Percentiles rank a stretch among this genome's conserved stretches.
These are phyloP conservation scores for Pleurotus giganteus DNA, from an alignment of 768 basidiomycete species.

Conservation along the genomic window DNA sequence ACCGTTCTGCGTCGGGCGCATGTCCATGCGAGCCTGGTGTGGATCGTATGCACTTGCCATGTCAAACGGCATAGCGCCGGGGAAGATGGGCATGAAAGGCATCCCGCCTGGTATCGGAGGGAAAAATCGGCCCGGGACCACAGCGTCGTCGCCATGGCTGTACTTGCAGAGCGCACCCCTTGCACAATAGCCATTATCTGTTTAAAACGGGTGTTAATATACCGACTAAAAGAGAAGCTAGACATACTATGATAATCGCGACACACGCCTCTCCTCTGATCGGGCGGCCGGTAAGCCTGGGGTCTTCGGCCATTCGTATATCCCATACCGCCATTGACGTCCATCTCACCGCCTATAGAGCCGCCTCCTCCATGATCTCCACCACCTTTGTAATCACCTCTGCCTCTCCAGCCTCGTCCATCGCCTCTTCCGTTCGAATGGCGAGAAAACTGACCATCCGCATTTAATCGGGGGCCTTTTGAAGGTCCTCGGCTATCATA, in stretches of 20 bases:
- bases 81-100: conserved; percentile 74
- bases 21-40: conserved; percentile 77
- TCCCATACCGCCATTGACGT: conserved; percentile 32
- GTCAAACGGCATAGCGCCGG: conserved; percentile 55
- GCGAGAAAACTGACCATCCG: conserved; percentile 67
- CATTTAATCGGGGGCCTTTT: conserved; percentile 69
- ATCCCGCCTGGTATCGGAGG: conserved; percentile 49
- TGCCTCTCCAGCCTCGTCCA: conserved; percentile 39
- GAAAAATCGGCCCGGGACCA: conserved; percentile 69
- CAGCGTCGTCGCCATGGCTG: conserved; percentile 89
- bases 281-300: conserved; percentile 67
- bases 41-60: conserved; percentile 68
- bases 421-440: conserved; percentile 42
- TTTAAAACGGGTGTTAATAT: conserved; percentile 9
- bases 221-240: background rate
- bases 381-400: conserved; percentile 32
- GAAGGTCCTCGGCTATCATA: conserved; percentile 54
- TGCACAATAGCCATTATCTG: conserved; percentile 90
- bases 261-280: conserved; percentile 76
- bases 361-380: conserved; percentile 14
- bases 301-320: conserved; percentile 46
- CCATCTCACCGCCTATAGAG: conserved; percentile 24
- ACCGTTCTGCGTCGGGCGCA: conserved; percentile 47
- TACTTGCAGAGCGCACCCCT: conserved; percentile 88
- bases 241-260: conserved; percentile 90